Conservation (phyloP, 768 basidiomycete genomes). For the Phaffia australis region DNA sequence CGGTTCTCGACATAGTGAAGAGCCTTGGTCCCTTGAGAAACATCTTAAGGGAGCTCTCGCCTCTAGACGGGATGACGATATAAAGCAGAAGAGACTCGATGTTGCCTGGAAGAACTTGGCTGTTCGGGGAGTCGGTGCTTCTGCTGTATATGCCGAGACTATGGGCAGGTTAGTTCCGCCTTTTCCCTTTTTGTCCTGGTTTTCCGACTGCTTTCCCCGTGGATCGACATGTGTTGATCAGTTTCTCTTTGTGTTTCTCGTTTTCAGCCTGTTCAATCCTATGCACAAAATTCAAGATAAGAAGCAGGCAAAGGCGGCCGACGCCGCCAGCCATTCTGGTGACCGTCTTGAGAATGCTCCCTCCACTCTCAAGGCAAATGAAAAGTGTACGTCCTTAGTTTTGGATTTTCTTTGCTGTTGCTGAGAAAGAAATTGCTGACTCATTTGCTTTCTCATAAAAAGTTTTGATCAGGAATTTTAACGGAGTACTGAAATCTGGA, state of each 20-base stretch:
- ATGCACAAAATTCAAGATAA: constrained; percentile 17
- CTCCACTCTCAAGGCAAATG: constrained; percentile 14
- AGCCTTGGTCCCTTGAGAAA: constrained; percentile 44
- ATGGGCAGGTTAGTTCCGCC: constrained; percentile 7
- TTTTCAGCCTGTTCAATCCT: constrained; percentile 21
- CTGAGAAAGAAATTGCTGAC: no score
- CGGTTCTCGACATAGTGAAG: background rate
- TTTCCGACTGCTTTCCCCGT: background rate
- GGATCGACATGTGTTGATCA: background rate
- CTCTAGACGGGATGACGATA: constrained; percentile 53
- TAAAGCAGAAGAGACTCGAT: constrained; percentile 64
- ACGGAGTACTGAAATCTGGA: constrained; percentile 23
- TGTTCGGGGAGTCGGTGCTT: constrained; percentile 50
- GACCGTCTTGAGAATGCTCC: background rate
- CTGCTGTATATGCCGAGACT: constrained; percentile 30
- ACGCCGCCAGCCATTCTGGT: background rate
- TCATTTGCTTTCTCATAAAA: no score
- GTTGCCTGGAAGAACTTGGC: constrained; percentile 62
- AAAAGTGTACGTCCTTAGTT: constrained; percentile 2
- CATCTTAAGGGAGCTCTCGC: constrained; percentile 59
- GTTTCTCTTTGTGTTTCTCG: constrained; percentile 44
- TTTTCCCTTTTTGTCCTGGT: background rate
- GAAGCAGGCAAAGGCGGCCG: constrained; percentile 2
- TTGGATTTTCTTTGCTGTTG: no score
- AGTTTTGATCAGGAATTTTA: constrained; percentile 16